phyloP scores from a whole-genome alignment of 2,329 filamentous ascomycete species.

The Phialocephala subalpina region DNA sequence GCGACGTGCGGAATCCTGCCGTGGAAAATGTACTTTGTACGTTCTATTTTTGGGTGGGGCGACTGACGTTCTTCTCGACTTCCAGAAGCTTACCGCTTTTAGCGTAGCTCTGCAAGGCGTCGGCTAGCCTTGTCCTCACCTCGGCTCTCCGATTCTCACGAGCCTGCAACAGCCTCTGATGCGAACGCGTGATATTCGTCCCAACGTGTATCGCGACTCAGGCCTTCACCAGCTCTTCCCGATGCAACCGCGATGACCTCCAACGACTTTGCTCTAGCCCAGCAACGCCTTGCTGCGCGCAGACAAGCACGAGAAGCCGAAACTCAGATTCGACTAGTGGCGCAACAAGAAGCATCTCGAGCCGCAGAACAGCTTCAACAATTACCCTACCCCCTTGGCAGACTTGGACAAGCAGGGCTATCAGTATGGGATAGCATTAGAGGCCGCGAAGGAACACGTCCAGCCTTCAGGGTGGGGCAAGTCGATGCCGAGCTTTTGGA shows the following conservation, averaged over 20 bases:
- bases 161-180: neutral
- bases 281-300: constrained; percentile 84
- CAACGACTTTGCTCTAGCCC: constrained; percentile 79
- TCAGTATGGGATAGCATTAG: constrained; percentile 75
- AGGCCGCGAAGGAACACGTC: constrained; percentile 79
- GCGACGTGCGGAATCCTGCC: neutral
- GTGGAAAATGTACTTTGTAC: neutral
- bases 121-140: neutral
- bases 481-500: constrained; percentile 95
- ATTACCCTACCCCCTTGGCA: constrained; percentile 69
- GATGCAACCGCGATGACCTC: constrained; percentile 42
- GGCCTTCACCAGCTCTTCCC: constrained; percentile 33
- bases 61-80: too few species aligned
- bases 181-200: neutral
- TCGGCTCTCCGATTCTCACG: constrained; percentile 9
- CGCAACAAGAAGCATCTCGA: constrained; percentile 59
- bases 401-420: constrained; percentile 56
- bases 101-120: neutral
- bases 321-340: constrained; percentile 62
- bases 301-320: constrained; percentile 78
- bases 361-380: constrained; percentile 62
- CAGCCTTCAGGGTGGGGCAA: constrained; percentile 92
- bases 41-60: neutral
- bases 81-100: constrained; percentile 2
- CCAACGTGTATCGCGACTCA: constrained; percentile 45